Conservation (phyloP, 306 rosid species). For the Leucaena leucocephala region DNA sequence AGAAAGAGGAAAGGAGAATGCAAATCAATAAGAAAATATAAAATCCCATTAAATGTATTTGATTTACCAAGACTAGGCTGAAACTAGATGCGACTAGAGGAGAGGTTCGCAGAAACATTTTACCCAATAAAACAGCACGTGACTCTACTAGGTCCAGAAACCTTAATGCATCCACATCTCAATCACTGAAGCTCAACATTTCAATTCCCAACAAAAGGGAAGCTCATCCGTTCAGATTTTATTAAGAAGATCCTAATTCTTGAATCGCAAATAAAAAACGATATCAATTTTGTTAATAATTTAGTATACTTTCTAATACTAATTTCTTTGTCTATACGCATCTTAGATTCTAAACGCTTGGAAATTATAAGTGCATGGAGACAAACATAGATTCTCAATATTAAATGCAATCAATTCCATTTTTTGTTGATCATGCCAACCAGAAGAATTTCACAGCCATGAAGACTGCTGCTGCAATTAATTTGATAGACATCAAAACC, state of each 20-base stretch:
- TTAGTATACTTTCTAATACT: constrained; percentile 6
- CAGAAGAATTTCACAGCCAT: constrained; percentile 14
- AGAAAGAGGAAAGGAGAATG: background rate
- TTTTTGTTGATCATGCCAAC: constrained; percentile 11
- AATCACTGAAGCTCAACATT: constrained; percentile 8
- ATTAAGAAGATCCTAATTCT: background rate
- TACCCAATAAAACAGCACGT: too few species aligned
- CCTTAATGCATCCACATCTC: background rate
- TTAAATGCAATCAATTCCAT: constrained; percentile 15
- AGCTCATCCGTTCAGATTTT: background rate
- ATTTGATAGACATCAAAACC: constrained; percentile 2
- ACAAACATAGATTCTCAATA: background rate
- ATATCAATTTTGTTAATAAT: background rate
- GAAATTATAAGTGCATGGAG: background rate
- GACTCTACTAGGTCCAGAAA: background rate
- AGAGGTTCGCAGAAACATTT: background rate
- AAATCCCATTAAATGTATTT: background rate
- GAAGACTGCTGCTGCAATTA: constrained; percentile 8
- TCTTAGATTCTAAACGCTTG: constrained; percentile 20
- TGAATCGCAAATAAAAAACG: background rate
- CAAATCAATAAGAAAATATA: constrained; percentile 6
- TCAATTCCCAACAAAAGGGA: background rate
- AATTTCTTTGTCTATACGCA: background rate
- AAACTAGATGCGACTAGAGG: background rate
- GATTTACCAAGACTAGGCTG: constrained; percentile 13